Percentiles rank a stretch among this genome's conserved stretches.
phyloP scores from a whole-genome alignment of 2,329 filamentous ascomycete species.

The Torrubiella hemipterigena region DNA sequence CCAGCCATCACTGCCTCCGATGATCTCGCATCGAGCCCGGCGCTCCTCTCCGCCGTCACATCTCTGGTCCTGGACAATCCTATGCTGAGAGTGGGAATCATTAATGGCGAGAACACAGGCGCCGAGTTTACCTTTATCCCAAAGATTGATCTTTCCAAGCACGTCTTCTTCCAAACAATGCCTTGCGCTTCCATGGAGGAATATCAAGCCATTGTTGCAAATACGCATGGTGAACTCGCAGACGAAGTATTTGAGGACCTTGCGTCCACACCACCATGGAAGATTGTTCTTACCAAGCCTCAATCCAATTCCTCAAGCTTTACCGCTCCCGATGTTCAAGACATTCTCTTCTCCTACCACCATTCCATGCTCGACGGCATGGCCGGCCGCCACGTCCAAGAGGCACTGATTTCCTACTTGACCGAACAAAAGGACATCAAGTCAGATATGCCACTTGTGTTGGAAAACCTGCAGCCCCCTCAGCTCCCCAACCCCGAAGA shows the following conservation, averaged over 20 bases:
- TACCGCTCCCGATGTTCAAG: slow-evolving; percentile 14
- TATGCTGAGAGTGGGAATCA: slow-evolving; percentile 36
- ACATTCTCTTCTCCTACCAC: slow-evolving; percentile 37
- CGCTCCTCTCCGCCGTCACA: slow-evolving; percentile 26
- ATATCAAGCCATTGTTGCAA: slow-evolving; percentile 18
- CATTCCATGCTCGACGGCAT: slow-evolving; percentile 41
- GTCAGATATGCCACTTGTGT: slow-evolving; percentile 9
- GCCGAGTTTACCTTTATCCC: slow-evolving; percentile 31
- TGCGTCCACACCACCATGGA: slow-evolving; percentile 32
- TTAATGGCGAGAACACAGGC: slow-evolving; percentile 26
- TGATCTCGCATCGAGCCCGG: slow-evolving; percentile 5
- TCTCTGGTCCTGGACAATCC: slow-evolving; percentile 29
- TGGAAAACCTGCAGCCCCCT: slow-evolving; percentile 18
- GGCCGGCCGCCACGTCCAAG: slow-evolving; percentile 36
- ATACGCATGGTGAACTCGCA: slow-evolving; percentile 25
- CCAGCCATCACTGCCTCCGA: slow-evolving; percentile 6
- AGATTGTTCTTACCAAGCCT: slow-evolving; percentile 23
- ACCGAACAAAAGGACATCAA: slow-evolving; percentile 10
- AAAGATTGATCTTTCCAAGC: slow-evolving; percentile 28
- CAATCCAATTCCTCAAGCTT: slow-evolving; percentile 3
- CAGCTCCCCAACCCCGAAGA: slow-evolving; percentile 27
- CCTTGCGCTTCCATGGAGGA: slow-evolving; percentile 10
- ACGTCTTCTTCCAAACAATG: slow-evolving; percentile 23
- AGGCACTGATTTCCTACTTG: slow-evolving; percentile 30
- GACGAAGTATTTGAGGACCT: slow-evolving; percentile 28